Evolutionary conservation across 176 grass and related monocot genomes (phyloP), one percentile per base, ranked within the genome.

Genomic region (Oryza coarctata): DNA sequence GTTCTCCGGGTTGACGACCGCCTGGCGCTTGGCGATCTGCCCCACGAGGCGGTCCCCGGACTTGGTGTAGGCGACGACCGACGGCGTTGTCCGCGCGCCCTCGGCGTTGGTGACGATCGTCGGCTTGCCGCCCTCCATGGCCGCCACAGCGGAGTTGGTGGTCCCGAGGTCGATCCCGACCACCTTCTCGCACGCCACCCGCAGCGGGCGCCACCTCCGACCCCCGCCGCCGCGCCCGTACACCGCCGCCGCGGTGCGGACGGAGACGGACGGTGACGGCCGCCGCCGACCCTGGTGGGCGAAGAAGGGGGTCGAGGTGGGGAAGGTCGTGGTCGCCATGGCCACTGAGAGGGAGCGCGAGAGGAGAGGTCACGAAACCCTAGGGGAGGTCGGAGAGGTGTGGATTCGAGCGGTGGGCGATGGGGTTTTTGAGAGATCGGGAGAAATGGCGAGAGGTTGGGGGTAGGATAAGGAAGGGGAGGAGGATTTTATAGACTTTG

Each of bases 31-130:
- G 74, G 93, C 93, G 85, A 95, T 92, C 85, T 92, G 88, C 2
- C 93, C 93, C 1, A 92, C 90, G 39, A 95, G 71, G n/a, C 89
- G 78, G 83, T 95, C 93, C 1, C 93, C 93, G 23, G 80, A 28
- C 83, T 92, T 95, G 31, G 93, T 84, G 87, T 92, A 95, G 1
- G 90, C 93, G 7, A 95, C 93, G 11, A 95, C 93, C 20, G 93
- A 95, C 6, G 93, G 93, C 70, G 90, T 95, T 63, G 93, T 95
- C 36, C 93, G 85, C 83, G 88, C 85, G 6, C 90, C 93, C 90
- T 95, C 93, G 20, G 93, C 90, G 74, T 95, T 95, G 36, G 93
- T 88, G n/a, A 92, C 90, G 88, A 95, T 92, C 1, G 90, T 92
- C 63, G 90, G 89, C 85, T 92, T 90, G 79, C 93, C 90, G 11